A percentile compares a stretch with the other conserved stretches of the same genome.
Evolutionary conservation across 106 monocot species (phyloP).

Genomic region (Acorus calamus): DNA sequence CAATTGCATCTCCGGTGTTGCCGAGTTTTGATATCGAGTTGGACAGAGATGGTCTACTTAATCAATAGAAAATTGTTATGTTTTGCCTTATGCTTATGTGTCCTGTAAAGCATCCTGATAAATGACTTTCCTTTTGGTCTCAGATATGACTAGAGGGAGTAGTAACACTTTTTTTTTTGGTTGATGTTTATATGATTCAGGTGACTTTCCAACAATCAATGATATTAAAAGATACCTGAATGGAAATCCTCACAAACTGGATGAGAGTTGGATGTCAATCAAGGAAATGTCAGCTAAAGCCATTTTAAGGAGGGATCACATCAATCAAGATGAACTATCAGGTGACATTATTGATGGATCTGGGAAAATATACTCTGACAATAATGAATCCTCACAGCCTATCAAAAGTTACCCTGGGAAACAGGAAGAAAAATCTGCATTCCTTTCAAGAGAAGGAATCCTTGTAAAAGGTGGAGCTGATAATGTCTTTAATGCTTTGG

Average conservation of each 20-base stretch:
- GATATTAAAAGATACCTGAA: constrained; percentile 48
- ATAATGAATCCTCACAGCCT: constrained; percentile 3
- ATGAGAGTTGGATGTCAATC: constrained; percentile 45
- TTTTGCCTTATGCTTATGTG: background rate
- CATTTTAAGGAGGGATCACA: constrained; percentile 19
- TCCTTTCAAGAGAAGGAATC: constrained; percentile 42
- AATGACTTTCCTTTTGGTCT: background rate
- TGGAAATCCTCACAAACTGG: constrained; percentile 11
- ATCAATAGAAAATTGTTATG: background rate
- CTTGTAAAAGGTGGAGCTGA: constrained; percentile 73
- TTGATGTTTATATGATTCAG: constrained; percentile 30
- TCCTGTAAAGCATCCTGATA: background rate
- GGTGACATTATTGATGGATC: constrained; percentile 5
- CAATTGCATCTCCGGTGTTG: constrained; percentile 38
- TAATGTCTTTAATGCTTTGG: constrained; percentile 55
- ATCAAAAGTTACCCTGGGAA: constrained; percentile 9
- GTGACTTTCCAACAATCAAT: constrained; percentile 52
- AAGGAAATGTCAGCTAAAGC: constrained; percentile 48
- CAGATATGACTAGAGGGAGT: too few relatives aligned
- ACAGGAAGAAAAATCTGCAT: constrained; percentile 45
- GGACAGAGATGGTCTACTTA: constrained; percentile 30
- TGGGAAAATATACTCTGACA: constrained; percentile 8
- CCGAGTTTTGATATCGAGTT: constrained; percentile 43
- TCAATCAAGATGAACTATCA: constrained; percentile 11
- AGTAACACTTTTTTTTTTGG: background rate